Evolutionary conservation across 148 eudicot genomes (phyloP).

Genomic region (Fagopyrum tataricum): DNA sequence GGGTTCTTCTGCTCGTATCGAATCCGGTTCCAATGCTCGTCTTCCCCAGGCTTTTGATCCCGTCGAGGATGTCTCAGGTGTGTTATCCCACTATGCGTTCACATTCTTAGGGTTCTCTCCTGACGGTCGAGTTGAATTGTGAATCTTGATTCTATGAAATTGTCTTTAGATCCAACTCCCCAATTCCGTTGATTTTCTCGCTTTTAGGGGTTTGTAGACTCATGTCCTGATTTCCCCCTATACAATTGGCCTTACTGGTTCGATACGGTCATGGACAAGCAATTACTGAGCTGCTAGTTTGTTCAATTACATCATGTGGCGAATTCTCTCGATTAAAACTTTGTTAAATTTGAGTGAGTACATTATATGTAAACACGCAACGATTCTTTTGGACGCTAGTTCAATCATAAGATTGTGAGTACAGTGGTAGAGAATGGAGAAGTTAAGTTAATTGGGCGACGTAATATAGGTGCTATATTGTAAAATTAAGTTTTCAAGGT

Average conservation of each 20-base stretch:
- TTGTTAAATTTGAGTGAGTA: background rate
- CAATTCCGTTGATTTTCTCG: background rate
- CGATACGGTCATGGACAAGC: background rate
- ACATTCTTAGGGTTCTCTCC: background rate
- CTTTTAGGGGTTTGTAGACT: background rate
- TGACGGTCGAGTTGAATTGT: background rate
- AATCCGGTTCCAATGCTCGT: slow-evolving; percentile 11
- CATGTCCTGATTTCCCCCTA: background rate
- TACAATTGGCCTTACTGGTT: background rate
- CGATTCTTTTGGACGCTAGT: background rate
- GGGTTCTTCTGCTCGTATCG: background rate
- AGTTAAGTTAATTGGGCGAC: background rate
- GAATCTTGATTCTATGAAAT: background rate
- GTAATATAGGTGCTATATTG: background rate
- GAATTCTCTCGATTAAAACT: background rate
- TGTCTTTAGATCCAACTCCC: background rate
- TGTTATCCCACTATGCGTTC: background rate
- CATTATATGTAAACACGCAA: background rate
- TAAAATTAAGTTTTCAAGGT: background rate
- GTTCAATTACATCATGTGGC: background rate
- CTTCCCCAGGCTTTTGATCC: slow-evolving; percentile 29
- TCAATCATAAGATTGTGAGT: background rate
- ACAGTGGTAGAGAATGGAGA: background rate
- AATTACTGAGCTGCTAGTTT: background rate
- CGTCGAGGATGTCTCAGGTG: slow-evolving; percentile 30